Base-by-base conservation (phyloP, 2,329 filamentous ascomycete species). In the Ophiostoma sp. region DNA sequence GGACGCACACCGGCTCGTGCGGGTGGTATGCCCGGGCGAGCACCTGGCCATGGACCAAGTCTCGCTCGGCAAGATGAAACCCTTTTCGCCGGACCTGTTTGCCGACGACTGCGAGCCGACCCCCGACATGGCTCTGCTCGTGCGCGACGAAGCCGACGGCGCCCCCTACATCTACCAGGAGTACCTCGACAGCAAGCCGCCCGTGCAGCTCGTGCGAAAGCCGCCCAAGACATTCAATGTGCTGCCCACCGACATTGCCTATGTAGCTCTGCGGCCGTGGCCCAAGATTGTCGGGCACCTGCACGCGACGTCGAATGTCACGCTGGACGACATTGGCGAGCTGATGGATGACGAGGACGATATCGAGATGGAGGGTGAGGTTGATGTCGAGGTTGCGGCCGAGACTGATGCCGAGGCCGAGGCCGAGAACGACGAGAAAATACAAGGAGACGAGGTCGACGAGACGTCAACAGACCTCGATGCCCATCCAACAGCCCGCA, bases 231-330 rank as follows among this genome's bases (percentile, higher is more conserved):
- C 76, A 0, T 83, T 81, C 60, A 78, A 80, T 0, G 74, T 81
- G 0, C 79, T 79, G 0, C 81, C 83, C 0, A 75, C 76, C 1
- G 78, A 86, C n/a, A 77, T 77, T 0, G 80, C 83, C 0, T 87
- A 88, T 74, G 72, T 89, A 1, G 78, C 79, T 1, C 75, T 88
- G 0, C 77, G 74, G 23, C 81, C 77, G 60, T 86, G 86, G 77
- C 83, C 87, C 0, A 84, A 82, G 70, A 82, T 87, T 62, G 79
- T 81, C 3, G 88, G 91, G 74, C 87, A 89, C 67, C 80, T 91
- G 5, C 86, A 89, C 72, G 77, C 68, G 1, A 74, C 67, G 4
- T 39, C 0, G 0, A 72, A 57, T 5, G 60, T 39, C 13, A 23
- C 13, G n/a, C 33, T 17, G 64, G 66, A 76, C 8, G 23, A 67